Evolutionary conservation across 2,329 filamentous ascomycete genomes (phyloP), one percentile per base, ranked within the genome.

Genomic region (Coniella vitis): DNA sequence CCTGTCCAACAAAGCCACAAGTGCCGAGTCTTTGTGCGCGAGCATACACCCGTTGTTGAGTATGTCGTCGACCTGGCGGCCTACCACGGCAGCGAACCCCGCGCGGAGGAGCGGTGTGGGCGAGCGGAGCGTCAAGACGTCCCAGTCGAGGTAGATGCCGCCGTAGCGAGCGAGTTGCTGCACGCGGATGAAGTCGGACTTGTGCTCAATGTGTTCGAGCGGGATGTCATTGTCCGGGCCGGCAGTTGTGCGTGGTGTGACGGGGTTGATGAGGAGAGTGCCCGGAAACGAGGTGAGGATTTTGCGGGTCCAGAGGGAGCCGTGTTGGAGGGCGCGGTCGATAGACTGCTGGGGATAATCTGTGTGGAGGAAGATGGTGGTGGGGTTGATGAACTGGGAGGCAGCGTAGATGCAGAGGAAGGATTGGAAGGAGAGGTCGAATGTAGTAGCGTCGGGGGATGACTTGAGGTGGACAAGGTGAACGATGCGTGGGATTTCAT

Each of bases 91-190:
- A 14, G 48, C 53, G 49, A 62, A 64, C 1, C 58, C 60, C 3
- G 52, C 42, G 9, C 45, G 21, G 10, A 58, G 56, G 3, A 62
- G 52, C 4, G 48, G 48, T 9, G 43, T 40, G 17, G 61, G 29
- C 8, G 58, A 52, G 10, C 57, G 58, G 1, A 63, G 51, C 2
- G 58, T 53, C 3, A 61, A 44, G 2, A 56, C 58, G 42, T 63
- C 61, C n/a, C 49, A 51, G 52, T 63, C 62, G 4, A 63, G 49
- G 47, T 64, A 64, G 8, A 62, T 38, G 5, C 62, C 60, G 34
- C 62, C 62, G 21, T 54, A 54, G 3, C 53, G 17, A 4, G 50
- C 47, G 13, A 64, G 46, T 10, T 55, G 55, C 8, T 54, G 45
- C n/a, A 61, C 49, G 16, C 62, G 61, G 3, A 62, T 20, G 25